Base-by-base conservation (phyloP, 108 stramenopile species). In the Fragilaria crotonensis region DNA sequence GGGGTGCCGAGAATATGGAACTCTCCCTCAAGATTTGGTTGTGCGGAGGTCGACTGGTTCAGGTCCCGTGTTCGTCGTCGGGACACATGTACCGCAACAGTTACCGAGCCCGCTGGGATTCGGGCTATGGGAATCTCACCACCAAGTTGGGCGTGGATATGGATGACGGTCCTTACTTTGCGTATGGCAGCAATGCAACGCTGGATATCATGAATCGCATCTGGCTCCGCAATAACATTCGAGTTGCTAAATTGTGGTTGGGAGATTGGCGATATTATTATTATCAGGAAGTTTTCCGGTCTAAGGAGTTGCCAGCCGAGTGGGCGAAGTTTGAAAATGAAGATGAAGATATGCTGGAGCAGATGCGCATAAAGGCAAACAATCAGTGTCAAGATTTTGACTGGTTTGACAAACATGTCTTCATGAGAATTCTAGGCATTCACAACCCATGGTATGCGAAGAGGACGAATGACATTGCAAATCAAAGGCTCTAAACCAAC, bases 1-100 rank as follows among this genome's bases (percentile, higher is more conserved):
- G 76, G 76, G 76, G 76, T 33, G 76, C 68, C 56, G 76, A 77
- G 67, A 77, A 77, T 33, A 73, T 64, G 25, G 76, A 77, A 53
- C 45, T n/a, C 73, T 53, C 19, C n/a, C 63, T 77, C 52, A 77
- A 77, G 58, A 72, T 65, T 29, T 77, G 76, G 76, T 68, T 72
- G 68, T 77, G 76, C 36, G 76, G 76, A 0, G 76, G 76, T 19
- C 71, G 76, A 28, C 64, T 77, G 70, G 45, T 77, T 54, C 64
- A 70, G 76, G 76, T 77, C 21, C 76, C 76, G 76, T 59, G n/a
- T n/a, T 70, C 69, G 5, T 68, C 71, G 30, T 67, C 64, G 23
- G 76, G 71, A 0, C 71, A 77, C 51, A 64, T 76, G 67, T 72
- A 68, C 25, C 67, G 71, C 30, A n/a, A n/a, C n/a, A n/a, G n/a